phyloP scores from a whole-genome alignment of 352 stramenopile genomes.

The Phytophthora boehmeriae region DNA sequence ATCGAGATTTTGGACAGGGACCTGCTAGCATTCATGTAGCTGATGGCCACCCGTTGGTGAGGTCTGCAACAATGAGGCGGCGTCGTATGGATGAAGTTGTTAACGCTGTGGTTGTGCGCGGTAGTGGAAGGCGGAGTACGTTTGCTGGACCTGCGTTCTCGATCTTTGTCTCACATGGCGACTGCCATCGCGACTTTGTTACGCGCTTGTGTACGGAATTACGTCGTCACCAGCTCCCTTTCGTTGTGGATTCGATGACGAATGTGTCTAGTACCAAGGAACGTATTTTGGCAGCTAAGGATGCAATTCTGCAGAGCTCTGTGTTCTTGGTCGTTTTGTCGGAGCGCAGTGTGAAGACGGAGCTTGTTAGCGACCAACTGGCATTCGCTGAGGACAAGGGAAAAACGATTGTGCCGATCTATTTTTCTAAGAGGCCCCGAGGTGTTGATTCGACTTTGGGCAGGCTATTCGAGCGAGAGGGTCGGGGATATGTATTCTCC shows the following conservation, averaged over 20 bases:
- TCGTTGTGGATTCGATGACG: constrained; percentile 69
- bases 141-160: constrained; percentile 42
- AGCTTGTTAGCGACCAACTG: constrained; percentile 85
- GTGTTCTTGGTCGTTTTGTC: constrained; percentile 81
- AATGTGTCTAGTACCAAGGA: constrained; percentile 80
- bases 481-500: constrained; percentile 53
- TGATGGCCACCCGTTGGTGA: constrained; percentile 21
- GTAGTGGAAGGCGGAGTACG: constrained; percentile 22
- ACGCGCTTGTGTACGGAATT: constrained; percentile 58
- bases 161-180: constrained; percentile 80
- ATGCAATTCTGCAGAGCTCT: constrained; percentile 73
- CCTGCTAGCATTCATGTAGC: constrained; percentile 17
- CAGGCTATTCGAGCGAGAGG: constrained; percentile 42
- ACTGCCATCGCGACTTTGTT: constrained; percentile 77
- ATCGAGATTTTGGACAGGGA: constrained; percentile 19
- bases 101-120: constrained; percentile 52
- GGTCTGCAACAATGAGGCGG: constrained; percentile 24
- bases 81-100: constrained; percentile 60
- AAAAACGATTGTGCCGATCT: constrained; percentile 76
- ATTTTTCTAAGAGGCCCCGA: constrained; percentile 59
- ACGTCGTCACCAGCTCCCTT: constrained; percentile 46
- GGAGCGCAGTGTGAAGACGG: constrained; percentile 74
- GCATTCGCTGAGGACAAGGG: constrained; percentile 84
- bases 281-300: constrained; percentile 76
- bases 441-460: constrained; percentile 47